Evolutionary conservation across 2,329 filamentous ascomycete genomes (phyloP), one percentile per base, ranked within the genome.

Genomic region (Penicillium concentricum): DNA sequence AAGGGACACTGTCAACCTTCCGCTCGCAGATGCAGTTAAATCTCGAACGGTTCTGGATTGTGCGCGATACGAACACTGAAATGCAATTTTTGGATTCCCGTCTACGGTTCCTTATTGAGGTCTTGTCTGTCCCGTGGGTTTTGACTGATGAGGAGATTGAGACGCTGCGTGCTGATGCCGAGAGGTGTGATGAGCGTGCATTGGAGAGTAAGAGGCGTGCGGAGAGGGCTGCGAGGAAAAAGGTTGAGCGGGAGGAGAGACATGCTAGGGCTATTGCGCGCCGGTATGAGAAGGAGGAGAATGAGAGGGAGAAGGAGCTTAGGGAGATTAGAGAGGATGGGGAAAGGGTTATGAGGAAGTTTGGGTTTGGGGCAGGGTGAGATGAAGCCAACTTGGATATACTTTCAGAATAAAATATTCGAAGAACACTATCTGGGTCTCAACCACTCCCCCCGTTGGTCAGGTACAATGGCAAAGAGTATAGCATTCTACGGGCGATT

Each of bases 11-110:
- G 10, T 76, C 76, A 0, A 72, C 69, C 12, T 86, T 83, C 63
- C 78, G 83, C 5, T 69, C 72, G 5, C 66, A 69, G 13, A 79
- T 79, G 58, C 84, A 87, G 62, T 58, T 87, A 9, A 74, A 81
- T 16, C 69, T 86, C 26, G 82, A 86, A 65, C 77, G 82, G 3
- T 75, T 84, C 8, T 74, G 70, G 38, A 55, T 79, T 0, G 68
- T 87, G 1, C 67, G 67, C 2, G 78, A 80, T 41, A 87, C 83
- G 15, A 77, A 78, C 41, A 79, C 82, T 28, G 85, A 87, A 65
- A 78, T 80, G 47, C 67, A 68, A 8, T 82, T 82, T 32, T 82
- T 85, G 78, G 73, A 76, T 1, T 79, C 82, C 60, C 76, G 79
- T 18, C 76, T 78, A 4, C 68, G 75, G 28, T 84, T 81, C 65